A percentile compares a stretch with the other conserved stretches of the same genome.
Conservation (phyloP, 2,329 filamentous ascomycete genomes). For the Eutypella sp. region DNA sequence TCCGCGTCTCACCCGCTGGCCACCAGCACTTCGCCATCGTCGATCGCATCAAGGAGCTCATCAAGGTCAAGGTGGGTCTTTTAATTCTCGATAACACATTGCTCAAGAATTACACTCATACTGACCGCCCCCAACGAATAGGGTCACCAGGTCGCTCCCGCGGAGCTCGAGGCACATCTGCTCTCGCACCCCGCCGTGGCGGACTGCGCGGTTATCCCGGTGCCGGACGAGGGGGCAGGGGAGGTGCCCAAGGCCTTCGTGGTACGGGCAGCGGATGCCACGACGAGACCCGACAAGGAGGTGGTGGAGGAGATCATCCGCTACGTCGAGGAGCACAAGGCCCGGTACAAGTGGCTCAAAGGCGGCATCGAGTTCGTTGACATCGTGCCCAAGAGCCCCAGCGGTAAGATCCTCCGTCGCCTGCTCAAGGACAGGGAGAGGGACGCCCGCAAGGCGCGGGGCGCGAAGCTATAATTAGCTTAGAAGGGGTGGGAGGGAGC, state of each 20-base stretch:
- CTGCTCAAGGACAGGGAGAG: constrained; percentile 63
- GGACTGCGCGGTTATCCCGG: constrained; percentile 73
- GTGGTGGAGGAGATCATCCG: constrained; percentile 39
- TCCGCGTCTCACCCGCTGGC: constrained; percentile 58
- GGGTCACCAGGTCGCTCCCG: constrained; percentile 78
- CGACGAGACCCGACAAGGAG: constrained; percentile 29
- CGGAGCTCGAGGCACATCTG: constrained; percentile 76
- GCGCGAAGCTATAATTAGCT: constrained; percentile 53
- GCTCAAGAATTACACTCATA: neutral
- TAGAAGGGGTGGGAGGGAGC: no score
- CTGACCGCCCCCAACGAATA: constrained; percentile 8
- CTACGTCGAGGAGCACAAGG: constrained; percentile 53
- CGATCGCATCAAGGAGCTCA: constrained; percentile 59
- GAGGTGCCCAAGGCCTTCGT: constrained; percentile 66
- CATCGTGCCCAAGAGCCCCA: constrained; percentile 58
- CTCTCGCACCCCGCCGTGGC: constrained; percentile 70
- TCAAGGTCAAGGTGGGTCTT: constrained; percentile 44
- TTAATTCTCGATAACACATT: no score
- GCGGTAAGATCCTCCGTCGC: constrained; percentile 59
- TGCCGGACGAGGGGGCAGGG: constrained; percentile 57
- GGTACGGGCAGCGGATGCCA: constrained; percentile 45
- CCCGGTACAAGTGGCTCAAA: constrained; percentile 54
- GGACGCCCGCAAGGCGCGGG: constrained; percentile 53
- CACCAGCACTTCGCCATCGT: constrained; percentile 81
- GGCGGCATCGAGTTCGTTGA: constrained; percentile 51